Conservation (phyloP, 805 yeast species). For the Metschnikowia chrysomelidarum region DNA sequence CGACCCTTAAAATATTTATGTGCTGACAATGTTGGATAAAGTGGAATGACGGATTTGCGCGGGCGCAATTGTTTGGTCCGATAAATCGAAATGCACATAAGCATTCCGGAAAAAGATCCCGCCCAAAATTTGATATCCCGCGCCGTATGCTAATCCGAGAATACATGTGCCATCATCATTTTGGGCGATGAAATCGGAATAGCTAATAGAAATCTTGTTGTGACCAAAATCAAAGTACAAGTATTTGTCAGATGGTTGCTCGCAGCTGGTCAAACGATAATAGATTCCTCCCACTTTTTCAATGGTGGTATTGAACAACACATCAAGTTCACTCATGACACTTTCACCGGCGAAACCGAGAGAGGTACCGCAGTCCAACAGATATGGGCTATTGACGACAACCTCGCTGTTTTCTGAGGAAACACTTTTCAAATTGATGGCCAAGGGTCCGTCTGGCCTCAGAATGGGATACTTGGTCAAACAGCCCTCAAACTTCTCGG, state of each 20-base stretch:
- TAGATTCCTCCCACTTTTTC: conserved; percentile 7
- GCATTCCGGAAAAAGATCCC: conserved; percentile 20
- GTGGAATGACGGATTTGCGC: conserved; percentile 13
- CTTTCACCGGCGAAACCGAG: conserved; percentile 9
- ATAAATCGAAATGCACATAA: conserved; percentile 19
- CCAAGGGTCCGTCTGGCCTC: conserved; percentile 6
- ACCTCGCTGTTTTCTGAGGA: conserved; percentile 5
- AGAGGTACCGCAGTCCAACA: conserved; percentile 19
- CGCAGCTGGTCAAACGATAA: conserved; percentile 14
- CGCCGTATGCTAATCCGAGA: conserved; percentile 13
- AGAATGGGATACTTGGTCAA: conserved; percentile 10
- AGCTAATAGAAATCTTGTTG: conserved; percentile 10
- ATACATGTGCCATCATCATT: conserved; percentile 14
- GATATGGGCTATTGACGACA: conserved; percentile 5
- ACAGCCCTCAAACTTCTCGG: conserved; percentile 31
- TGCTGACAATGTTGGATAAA: conserved; percentile 13
- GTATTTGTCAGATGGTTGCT: conserved; percentile 16
- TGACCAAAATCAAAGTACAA: conserved; percentile 15
- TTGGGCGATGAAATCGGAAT: conserved; percentile 10
- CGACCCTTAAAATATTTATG: conserved; percentile 4
- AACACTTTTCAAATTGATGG: conserved; percentile 5
- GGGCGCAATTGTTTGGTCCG: conserved; percentile 16
- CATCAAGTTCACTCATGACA: conserved; percentile 8
- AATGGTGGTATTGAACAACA: conserved; percentile 9
- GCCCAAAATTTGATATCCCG: conserved; percentile 15